Evolutionary conservation across 1,284 basidiomycete species (phyloP).

Genomic region (Earliella scabrosa): DNA sequence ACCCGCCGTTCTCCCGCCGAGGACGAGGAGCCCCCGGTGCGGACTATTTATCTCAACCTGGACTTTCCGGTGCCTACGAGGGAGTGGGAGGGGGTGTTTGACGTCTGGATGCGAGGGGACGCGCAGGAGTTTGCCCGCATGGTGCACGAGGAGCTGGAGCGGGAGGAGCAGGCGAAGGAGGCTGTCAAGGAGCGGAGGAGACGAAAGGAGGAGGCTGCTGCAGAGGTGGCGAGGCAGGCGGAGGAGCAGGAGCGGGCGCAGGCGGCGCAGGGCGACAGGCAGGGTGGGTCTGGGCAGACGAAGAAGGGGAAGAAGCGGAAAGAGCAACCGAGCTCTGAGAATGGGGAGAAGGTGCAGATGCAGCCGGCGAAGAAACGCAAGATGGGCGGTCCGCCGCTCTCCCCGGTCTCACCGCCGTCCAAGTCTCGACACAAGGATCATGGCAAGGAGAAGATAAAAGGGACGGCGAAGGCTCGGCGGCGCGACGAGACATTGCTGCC

Average conservation of each 20-base stretch:
- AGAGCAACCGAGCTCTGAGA: conserved; percentile 13
- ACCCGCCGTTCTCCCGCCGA: conserved; percentile 41
- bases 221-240: conserved; percentile 12
- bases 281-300: neutral
- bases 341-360: neutral
- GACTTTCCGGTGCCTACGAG: conserved; percentile 87
- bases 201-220: conserved; percentile 22
- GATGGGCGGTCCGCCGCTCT: conserved; percentile 12
- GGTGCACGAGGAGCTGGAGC: conserved; percentile 57
- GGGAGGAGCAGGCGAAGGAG: conserved; percentile 34
- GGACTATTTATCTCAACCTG: conserved; percentile 85
- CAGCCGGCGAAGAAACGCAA: conserved; percentile 26
- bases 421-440: no score
- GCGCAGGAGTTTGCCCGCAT: conserved; percentile 77
- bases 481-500: conserved; percentile 7
- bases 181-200: conserved; percentile 10
- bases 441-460: conserved; percentile 6
- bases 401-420: conserved; percentile 20
- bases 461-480: conserved; percentile 8
- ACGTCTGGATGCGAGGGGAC: conserved; percentile 91
- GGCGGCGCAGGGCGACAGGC: conserved; percentile 12
- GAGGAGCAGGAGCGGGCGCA: conserved; percentile 12
- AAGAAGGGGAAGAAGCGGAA: conserved; percentile 31
- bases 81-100: conserved; percentile 93
- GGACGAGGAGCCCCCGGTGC: conserved; percentile 61